Conservation (phyloP, 73 alveolate species). For the Paramecium sonneborni region DNA sequence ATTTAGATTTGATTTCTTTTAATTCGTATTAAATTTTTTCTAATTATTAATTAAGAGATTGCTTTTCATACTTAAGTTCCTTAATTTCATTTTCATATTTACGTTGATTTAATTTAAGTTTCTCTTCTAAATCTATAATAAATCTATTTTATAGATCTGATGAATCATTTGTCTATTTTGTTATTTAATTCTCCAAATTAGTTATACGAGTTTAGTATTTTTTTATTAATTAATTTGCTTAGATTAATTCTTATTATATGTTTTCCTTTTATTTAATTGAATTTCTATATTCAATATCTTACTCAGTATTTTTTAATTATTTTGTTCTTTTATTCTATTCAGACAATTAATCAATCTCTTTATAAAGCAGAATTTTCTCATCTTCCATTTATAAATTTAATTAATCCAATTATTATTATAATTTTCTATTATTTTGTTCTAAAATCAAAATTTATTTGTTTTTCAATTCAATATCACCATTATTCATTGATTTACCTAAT, state of each 20-base stretch:
- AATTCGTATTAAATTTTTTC: neutral
- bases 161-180: neutral
- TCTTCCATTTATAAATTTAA: neutral
- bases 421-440: neutral
- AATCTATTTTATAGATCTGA: neutral
- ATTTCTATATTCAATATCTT: neutral
- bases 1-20: neutral
- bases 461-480: neutral
- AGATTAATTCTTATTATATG: neutral
- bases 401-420: slow-evolving; percentile 3
- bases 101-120: neutral
- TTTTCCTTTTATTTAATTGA: neutral
- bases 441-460: neutral
- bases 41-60: neutral
- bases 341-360: slow-evolving; percentile 27
- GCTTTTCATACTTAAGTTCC: neutral
- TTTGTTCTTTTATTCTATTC: neutral
- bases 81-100: neutral
- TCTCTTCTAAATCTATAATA: neutral
- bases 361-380: slow-evolving; percentile 13
- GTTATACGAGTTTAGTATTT: neutral
- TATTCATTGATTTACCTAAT: neutral
- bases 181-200: neutral
- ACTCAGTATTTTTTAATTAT: neutral
- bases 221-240: neutral